Evolutionary conservation across 345 rosid species (phyloP).

Genomic region (Raphanus raphanistrum): DNA sequence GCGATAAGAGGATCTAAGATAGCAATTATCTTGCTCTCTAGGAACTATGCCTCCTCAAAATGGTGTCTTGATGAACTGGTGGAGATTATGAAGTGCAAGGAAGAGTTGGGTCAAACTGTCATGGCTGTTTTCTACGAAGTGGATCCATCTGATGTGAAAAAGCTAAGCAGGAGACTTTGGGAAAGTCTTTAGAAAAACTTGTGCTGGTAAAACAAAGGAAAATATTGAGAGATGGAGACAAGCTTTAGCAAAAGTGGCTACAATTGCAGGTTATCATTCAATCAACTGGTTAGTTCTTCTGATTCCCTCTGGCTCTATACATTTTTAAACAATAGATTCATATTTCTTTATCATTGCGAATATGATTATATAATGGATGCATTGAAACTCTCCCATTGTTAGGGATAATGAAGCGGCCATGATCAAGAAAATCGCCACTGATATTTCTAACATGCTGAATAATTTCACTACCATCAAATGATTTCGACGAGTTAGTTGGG

Average conservation of each 20-base stretch:
- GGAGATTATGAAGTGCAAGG: conserved; percentile 11
- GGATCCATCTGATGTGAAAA: conserved; percentile 10
- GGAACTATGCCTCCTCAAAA: conserved; percentile 15
- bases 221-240: background rate
- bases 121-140: conserved; percentile 1
- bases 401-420: background rate
- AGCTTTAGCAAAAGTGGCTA: background rate
- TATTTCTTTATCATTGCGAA: too few species aligned
- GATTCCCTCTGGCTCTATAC: background rate
- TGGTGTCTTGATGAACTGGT: conserved; percentile 25
- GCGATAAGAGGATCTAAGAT: background rate
- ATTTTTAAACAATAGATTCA: too few species aligned
- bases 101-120: conserved; percentile 12
- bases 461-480: background rate
- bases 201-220: background rate
- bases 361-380: too few species aligned
- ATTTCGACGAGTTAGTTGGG: background rate
- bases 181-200: background rate
- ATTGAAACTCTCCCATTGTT: too few species aligned
- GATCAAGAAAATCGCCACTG: background rate
- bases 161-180: background rate
- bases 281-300: background rate
- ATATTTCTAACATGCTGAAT: background rate
- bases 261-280: conserved; percentile 1
- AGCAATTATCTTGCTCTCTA: background rate